Base-by-base conservation (phyloP, 2,329 filamentous ascomycete genomes). In the Penicillium corylophilum region DNA sequence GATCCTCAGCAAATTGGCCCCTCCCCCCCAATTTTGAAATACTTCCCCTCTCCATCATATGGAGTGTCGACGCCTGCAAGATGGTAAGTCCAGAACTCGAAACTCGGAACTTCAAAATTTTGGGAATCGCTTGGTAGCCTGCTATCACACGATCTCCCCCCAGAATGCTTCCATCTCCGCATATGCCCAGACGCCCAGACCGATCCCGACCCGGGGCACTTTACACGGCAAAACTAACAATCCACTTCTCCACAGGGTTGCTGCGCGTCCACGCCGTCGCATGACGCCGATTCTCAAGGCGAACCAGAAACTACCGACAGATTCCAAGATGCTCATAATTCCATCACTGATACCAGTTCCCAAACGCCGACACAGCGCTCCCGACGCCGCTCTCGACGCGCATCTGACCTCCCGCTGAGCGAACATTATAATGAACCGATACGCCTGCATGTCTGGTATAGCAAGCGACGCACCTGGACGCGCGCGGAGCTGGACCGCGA, bases 351-450 rank as follows among this genome's bases (percentile, higher is more conserved):
- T 38, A 44, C 51, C 24, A 43, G 29, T 55, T 33, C 44, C 54
- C 56, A 33, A 47, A 41, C 51, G 20, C 35, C 20, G 9, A 44
- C 41, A 52, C 47, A 50, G 48, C 48, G 47, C 57, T 33, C 42
- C 54, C 31, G 42, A 55, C 56, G 57, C 52, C 57, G 46, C 52
- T 43, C 33, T 26, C 48, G 46, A 18, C 50, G 51, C n/a, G 28
- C 52, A 8, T 31, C 54, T 1, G 54, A 64, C 12, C 53, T 70
- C 24, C 68, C 74, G 1, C 59, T 77, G 23, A 66, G 63, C 42
- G 80, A 87, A 63, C 86, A 88, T 66, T 87, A 88, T 66, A 88
- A 90, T 64, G 82, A 82, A 60, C 86, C 87, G 1, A 75, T 92
- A 35, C 81, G 81, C 40, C 79, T 78, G 1, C 86, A 88, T 61